Conservation (phyloP, 2,329 filamentous ascomycete genomes). For the Orbilia brochopaga region DNA sequence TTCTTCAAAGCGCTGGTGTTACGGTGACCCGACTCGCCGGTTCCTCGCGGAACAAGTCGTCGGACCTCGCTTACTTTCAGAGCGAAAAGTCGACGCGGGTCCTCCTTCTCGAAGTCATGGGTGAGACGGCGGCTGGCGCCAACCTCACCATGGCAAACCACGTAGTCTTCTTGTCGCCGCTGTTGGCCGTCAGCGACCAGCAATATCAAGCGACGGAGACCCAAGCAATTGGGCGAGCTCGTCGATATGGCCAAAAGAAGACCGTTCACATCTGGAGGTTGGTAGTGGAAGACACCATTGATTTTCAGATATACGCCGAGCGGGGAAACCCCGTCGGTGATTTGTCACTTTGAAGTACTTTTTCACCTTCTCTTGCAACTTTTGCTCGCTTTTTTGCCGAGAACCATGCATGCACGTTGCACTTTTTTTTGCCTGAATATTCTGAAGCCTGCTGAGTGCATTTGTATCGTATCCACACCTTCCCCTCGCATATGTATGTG, state of each 20-base stretch:
- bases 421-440: neutral
- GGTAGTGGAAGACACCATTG: slow-evolving; percentile 59
- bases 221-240: slow-evolving; percentile 68
- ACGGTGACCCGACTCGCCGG: slow-evolving; percentile 58
- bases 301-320: slow-evolving; percentile 52
- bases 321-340: slow-evolving; percentile 20
- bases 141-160: slow-evolving; percentile 71
- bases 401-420: neutral
- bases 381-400: neutral
- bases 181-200: slow-evolving; percentile 62
- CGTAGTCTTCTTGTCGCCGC: slow-evolving; percentile 68
- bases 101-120: slow-evolving; percentile 65
- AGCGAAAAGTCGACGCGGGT: slow-evolving; percentile 58
- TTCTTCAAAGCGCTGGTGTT: slow-evolving; percentile 57
- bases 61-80: slow-evolving; percentile 50
- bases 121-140: slow-evolving; percentile 66
- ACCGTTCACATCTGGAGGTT: slow-evolving; percentile 66
- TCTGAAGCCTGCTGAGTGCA: neutral
- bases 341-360: neutral
- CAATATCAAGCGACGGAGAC: slow-evolving; percentile 67
- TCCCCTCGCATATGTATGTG: too few species aligned
- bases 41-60: slow-evolving; percentile 54
- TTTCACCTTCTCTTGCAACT: neutral
- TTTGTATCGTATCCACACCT: too few species aligned
- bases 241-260: slow-evolving; percentile 66